These are phyloP conservation scores for Daedaleopsis nitida DNA, from an alignment of 768 basidiomycete genomes.

Conservation along the genomic window DNA sequence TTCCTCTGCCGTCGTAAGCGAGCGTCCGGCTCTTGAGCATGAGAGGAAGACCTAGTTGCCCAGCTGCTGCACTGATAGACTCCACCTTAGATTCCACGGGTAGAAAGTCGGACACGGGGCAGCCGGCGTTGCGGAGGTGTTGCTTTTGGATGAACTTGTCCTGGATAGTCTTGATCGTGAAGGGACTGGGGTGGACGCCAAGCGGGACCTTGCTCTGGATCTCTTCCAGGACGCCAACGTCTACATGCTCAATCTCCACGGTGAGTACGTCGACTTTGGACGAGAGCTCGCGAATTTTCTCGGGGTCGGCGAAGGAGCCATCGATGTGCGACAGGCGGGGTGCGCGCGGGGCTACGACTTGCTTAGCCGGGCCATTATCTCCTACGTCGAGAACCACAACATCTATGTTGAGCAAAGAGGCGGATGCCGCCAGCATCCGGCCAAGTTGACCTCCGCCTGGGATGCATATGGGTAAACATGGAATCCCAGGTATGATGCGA, in stretches of 20 bases:
- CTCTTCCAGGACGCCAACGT: constrained; percentile 70
- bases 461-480: constrained; percentile 3
- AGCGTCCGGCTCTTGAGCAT: constrained; percentile 97
- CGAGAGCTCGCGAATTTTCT: constrained; percentile 80
- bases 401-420: constrained; percentile 83
- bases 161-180: constrained; percentile 85
- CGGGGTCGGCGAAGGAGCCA: constrained; percentile 83
- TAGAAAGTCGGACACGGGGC: constrained; percentile 62
- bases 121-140: constrained; percentile 50
- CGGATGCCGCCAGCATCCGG: constrained; percentile 92
- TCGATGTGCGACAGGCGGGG: constrained; percentile 68
- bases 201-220: constrained; percentile 43
- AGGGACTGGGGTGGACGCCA: constrained; percentile 70
- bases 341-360: constrained; percentile 62
- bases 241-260: constrained; percentile 96
- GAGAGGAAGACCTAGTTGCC: constrained; percentile 75
- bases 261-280: constrained; percentile 83
- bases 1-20: constrained; percentile 96
- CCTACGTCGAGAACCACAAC: constrained; percentile 86
- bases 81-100: constrained; percentile 55
- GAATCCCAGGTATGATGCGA: neutral
- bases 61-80: constrained; percentile 53
- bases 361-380: constrained; percentile 84
- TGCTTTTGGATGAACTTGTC: constrained; percentile 68
- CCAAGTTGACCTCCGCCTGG: constrained; percentile 96